phyloP scores from a whole-genome alignment of 2,329 filamentous ascomycete species.

The Talaromyces amestolkiae region DNA sequence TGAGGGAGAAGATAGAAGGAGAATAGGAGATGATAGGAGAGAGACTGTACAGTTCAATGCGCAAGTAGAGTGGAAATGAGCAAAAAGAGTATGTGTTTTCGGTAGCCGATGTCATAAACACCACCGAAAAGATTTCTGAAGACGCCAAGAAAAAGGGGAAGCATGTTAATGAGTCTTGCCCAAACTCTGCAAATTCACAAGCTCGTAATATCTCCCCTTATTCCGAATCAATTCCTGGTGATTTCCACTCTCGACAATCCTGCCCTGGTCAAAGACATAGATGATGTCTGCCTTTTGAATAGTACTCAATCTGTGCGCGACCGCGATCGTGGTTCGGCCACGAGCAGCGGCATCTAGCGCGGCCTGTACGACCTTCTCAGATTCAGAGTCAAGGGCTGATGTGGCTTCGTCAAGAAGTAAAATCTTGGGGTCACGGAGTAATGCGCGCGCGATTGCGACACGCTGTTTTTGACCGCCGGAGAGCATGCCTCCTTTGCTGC shows the following conservation, averaged over 20 bases:
- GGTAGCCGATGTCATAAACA: background rate
- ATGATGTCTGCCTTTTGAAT: constrained; percentile 95
- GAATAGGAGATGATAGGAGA: background rate
- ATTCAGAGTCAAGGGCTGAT: constrained; percentile 51
- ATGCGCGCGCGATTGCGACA: constrained; percentile 84
- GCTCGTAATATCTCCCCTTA: constrained; percentile 71
- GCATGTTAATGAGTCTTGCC: constrained; percentile 48
- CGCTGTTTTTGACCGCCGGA: constrained; percentile 94
- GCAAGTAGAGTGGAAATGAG: background rate
- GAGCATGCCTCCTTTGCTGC: constrained; percentile 79
- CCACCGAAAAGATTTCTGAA: background rate
- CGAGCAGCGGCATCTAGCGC: constrained; percentile 78
- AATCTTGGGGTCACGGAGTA: constrained; percentile 87
- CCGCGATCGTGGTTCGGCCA: constrained; percentile 86
- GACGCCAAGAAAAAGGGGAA: background rate
- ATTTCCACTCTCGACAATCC: constrained; percentile 78
- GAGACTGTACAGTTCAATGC: background rate
- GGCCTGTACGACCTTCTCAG: constrained; percentile 59
- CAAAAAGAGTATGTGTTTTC: background rate
- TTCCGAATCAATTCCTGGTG: constrained; percentile 70
- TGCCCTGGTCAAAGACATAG: constrained; percentile 91
- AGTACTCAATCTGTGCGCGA: constrained; percentile 86
- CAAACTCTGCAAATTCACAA: constrained; percentile 77
- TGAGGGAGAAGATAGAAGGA: background rate
- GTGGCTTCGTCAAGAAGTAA: constrained; percentile 78